A percentile compares a stretch with the other conserved stretches of the same genome.
Conservation (phyloP, 495 filamentous ascomycete species). For the Chaetomium cochliodes region DNA sequence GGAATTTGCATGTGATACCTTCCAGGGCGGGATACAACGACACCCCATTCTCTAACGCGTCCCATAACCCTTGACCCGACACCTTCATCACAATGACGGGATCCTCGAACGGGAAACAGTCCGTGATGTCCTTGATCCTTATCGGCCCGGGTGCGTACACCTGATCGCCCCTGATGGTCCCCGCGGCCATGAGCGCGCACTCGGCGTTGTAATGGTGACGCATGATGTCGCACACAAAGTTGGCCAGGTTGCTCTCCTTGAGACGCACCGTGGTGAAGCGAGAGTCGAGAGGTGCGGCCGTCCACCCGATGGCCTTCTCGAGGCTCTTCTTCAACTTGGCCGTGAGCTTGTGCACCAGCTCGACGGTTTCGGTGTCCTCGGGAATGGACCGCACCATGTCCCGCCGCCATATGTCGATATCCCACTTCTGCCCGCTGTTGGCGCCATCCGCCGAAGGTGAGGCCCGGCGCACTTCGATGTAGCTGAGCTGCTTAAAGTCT, state of each 20-base stretch:
- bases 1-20: slow-evolving; percentile 42
- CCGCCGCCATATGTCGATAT: slow-evolving; percentile 71
- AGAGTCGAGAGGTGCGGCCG: slow-evolving; percentile 73
- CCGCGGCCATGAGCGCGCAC: slow-evolving; percentile 79
- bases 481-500: slow-evolving; percentile 88
- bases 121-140: slow-evolving; percentile 69
- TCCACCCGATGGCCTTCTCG: slow-evolving; percentile 80
- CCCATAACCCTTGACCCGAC: slow-evolving; percentile 62
- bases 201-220: slow-evolving; percentile 75
- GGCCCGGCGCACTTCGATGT: slow-evolving; percentile 69
- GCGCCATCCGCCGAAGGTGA: slow-evolving; percentile 20
- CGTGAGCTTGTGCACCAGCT: slow-evolving; percentile 66
- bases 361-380: slow-evolving; percentile 54
- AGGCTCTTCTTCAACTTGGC: slow-evolving; percentile 68
- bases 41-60: slow-evolving; percentile 80
- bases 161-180: slow-evolving; percentile 88
- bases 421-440: slow-evolving; percentile 55
- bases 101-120: slow-evolving; percentile 90
- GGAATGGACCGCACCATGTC: slow-evolving; percentile 68
- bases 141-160: slow-evolving; percentile 80
- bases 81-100: slow-evolving; percentile 76
- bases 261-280: slow-evolving; percentile 78
- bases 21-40: slow-evolving; percentile 78
- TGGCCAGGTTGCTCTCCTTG: slow-evolving; percentile 78
- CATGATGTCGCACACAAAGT: slow-evolving; percentile 91